Conservation (phyloP, 208 protist genomes). For the Borovskyia barvae region DNA sequence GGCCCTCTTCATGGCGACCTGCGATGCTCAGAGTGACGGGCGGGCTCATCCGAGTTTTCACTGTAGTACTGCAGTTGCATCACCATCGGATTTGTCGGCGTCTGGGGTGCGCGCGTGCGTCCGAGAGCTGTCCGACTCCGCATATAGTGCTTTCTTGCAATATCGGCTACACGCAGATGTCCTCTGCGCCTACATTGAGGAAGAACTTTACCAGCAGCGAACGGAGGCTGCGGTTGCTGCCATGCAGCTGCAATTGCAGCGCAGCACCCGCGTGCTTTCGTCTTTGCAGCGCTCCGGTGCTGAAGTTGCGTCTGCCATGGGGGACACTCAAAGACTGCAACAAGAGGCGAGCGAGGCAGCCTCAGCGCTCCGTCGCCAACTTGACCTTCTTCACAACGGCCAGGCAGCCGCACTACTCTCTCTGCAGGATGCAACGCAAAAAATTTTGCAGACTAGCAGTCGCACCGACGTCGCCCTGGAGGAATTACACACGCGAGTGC, state of each 20-base stretch:
- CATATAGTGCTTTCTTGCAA: conserved; percentile 78
- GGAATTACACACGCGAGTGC: conserved; percentile 27
- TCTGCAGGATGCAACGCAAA: conserved; percentile 14
- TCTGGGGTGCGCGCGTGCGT: conserved; percentile 39
- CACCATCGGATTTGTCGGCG: conserved; percentile 1
- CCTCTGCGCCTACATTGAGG: conserved; percentile 79
- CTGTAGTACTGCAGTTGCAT: conserved; percentile 10
- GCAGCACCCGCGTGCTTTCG: conserved; percentile 31
- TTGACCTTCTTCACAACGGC: conserved; percentile 31
- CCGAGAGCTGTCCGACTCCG: conserved; percentile 45
- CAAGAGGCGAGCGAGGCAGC: conserved; percentile 31
- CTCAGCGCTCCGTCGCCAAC: conserved; percentile 28
- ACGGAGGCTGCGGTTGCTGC: conserved; percentile 67
- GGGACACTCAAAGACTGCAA: conserved; percentile 27
- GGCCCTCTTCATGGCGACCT: conserved; percentile 73
- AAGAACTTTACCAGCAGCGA: conserved; percentile 86
- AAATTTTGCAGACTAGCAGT: conserved; percentile 22
- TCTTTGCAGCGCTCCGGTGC: conserved; percentile 31
- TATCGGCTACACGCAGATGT: conserved; percentile 85
- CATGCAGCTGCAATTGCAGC: conserved; percentile 39
- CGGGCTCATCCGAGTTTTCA: conserved; percentile 32
- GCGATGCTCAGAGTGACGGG: conserved; percentile 69
- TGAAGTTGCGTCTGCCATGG: conserved; percentile 22
- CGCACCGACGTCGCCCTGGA: conserved; percentile 23
- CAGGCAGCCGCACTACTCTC: conserved; percentile 35